Base-by-base conservation (phyloP, 2,329 filamentous ascomycete genomes). In the Didymosphaeria variabile region DNA sequence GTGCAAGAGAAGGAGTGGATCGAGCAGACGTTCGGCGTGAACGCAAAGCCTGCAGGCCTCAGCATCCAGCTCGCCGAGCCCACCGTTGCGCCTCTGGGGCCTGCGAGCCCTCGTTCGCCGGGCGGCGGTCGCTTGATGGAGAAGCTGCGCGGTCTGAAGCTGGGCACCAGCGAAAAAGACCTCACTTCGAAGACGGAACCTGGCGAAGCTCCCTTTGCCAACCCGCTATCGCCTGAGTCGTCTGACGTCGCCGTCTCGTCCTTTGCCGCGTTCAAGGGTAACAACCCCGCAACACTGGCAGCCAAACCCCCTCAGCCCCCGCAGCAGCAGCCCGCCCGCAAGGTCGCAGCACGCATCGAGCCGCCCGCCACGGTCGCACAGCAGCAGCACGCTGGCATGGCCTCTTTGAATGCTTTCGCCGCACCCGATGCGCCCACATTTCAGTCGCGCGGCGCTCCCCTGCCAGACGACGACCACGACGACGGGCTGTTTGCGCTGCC, bases 401-500 rank as follows among this genome's bases (percentile, higher is more conserved):
- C 73, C 5, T 82, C 81, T 6, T 70, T 84, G 29, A 79, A 83
- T 58, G 82, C 82, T 8, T 74, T 83, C 29, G 77, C 80, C 5
- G 70, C 67, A 1, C 66, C 70, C 23, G 45, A 51, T 54, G 69
- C 64, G 7, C 73, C 71, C 1, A 40, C 66, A 4, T 78, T 77
- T 50, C 61, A 77, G 64, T 68, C 69, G 10, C 69, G 76, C 46
- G 71, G 67, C 3, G 75, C 19, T 65, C 72, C 53, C 72, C 66
- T 65, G 77, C 79, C 61, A 67, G 76, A 79, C 10, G 79, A 83
- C 6, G 87, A 90, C 44, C 86, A 85, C 0, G 90, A 93, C 67
- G 93, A 97, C 60, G 94, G 91, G 44, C 83, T 97, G 2, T 97
- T 97, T 73, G 93, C 93, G 0, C 85, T 97, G 55, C 93, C 92